phyloP scores from a whole-genome alignment of 805 yeast genomes.

The Ogataea populi-albae region DNA sequence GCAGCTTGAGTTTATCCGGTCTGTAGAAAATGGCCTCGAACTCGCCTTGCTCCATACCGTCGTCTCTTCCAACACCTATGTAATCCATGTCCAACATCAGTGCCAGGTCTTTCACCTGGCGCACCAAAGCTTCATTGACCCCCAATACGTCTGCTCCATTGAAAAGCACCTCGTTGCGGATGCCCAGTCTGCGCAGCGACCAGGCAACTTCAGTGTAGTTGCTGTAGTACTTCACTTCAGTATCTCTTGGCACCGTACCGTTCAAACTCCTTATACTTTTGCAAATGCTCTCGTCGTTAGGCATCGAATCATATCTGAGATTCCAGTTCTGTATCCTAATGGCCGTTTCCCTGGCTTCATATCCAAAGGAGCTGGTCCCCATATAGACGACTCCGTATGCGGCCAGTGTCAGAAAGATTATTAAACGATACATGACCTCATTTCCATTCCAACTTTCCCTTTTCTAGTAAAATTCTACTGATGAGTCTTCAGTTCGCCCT shows the following conservation, averaged over 20 bases:
- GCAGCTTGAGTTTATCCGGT: conserved; percentile 35
- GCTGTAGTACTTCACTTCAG: conserved; percentile 25
- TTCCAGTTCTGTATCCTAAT: conserved; percentile 30
- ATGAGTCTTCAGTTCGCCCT: too few relatives aligned
- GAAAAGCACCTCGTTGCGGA: conserved; percentile 35
- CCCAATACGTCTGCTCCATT: conserved; percentile 35
- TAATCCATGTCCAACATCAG: conserved; percentile 35
- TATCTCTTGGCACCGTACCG: conserved; percentile 22
- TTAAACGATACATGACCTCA: too few relatives aligned
- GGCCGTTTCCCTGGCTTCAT: neutral
- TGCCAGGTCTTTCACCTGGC: conserved; percentile 45
- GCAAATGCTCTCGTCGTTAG: conserved; percentile 19
- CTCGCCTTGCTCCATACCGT: conserved; percentile 50
- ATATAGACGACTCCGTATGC: too few relatives aligned
- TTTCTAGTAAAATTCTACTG: too few relatives aligned
- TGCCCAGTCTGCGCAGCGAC: conserved; percentile 35
- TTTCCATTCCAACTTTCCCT: too few relatives aligned
- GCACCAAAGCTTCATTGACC: conserved; percentile 46
- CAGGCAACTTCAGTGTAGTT: conserved; percentile 32
- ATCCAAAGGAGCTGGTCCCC: neutral
- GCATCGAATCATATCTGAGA: conserved; percentile 27
- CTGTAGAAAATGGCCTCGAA: conserved; percentile 47
- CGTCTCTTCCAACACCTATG: conserved; percentile 52
- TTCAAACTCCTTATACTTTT: conserved; percentile 22
- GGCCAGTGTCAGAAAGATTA: too few relatives aligned